Percentiles rank a stretch among this genome's conserved stretches.
phyloP scores from a whole-genome alignment of 1,284 basidiomycete species.

The Papiliotrema flavescens region DNA sequence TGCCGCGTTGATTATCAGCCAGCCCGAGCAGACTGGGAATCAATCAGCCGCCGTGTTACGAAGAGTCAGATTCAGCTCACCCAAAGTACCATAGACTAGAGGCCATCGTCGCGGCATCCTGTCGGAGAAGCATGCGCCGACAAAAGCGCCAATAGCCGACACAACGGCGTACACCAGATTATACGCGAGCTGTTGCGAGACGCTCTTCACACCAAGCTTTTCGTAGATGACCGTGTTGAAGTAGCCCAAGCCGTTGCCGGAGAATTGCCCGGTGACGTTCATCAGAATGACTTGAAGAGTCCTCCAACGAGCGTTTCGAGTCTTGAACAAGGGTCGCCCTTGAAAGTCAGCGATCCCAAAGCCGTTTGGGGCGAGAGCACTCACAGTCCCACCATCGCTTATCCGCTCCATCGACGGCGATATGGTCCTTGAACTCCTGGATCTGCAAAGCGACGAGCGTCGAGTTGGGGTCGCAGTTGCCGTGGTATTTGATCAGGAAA shows the following conservation, averaged over 20 bases:
- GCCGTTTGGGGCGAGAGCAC: background rate
- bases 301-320: conserved; percentile 30
- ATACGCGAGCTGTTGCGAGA: conserved; percentile 52
- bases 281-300: conserved; percentile 43
- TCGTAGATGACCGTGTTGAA: conserved; percentile 46
- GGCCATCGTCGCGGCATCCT: conserved; percentile 29
- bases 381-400: conserved; percentile 58
- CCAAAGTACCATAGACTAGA: conserved; percentile 33
- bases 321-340: conserved; percentile 32
- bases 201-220: conserved; percentile 27
- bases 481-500: conserved; percentile 54
- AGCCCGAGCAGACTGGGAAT: too few relatives aligned
- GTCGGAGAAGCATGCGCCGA: conserved; percentile 29
- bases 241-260: conserved; percentile 54
- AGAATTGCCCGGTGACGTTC: conserved; percentile 53
- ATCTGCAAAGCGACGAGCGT: conserved; percentile 52
- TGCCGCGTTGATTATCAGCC: conserved; percentile 40
- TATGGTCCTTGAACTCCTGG: conserved; percentile 58
- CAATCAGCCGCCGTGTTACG: too few relatives aligned
- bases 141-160: conserved; percentile 55
- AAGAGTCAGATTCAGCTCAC: conserved; percentile 28
- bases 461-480: conserved; percentile 16
- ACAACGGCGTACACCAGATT: conserved; percentile 59
- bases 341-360: background rate
- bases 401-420: conserved; percentile 57